These are phyloP conservation scores for Debaryomyces subglobosus DNA, from an alignment of 1,139 yeast species.

Conservation along the genomic window DNA sequence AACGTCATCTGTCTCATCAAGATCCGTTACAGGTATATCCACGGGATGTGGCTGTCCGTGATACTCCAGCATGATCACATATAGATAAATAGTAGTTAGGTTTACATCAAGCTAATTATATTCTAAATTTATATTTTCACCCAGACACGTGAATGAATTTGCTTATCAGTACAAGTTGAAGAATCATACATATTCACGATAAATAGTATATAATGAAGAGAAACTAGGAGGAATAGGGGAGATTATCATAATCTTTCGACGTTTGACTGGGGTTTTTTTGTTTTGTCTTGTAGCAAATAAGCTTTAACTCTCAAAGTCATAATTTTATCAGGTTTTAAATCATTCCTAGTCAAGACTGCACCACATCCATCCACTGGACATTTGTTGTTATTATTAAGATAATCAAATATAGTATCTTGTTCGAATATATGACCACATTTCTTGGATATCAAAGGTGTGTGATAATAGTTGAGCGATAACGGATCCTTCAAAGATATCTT, in stretches of 20 bases:
- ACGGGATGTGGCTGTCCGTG: constrained; percentile 36
- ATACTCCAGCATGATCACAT: neutral
- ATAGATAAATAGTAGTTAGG: neutral
- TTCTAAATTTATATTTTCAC: neutral
- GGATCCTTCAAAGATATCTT: constrained; percentile 67
- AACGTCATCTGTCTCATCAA: constrained; percentile 59
- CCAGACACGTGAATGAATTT: constrained; percentile 1
- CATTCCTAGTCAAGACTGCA: constrained; percentile 25
- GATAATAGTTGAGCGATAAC: constrained; percentile 53
- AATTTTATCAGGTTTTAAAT: constrained; percentile 45
- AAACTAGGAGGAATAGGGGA: too few relatives aligned
- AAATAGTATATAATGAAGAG: neutral
- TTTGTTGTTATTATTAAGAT: constrained; percentile 24
- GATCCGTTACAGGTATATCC: constrained; percentile 61
- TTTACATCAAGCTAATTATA: neutral
- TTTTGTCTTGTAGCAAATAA: constrained; percentile 21
- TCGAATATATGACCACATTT: constrained; percentile 68
- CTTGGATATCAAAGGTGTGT: constrained; percentile 54
- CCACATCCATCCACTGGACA: constrained; percentile 58
- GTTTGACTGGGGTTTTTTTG: constrained; percentile 4
- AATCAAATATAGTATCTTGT: constrained; percentile 39
- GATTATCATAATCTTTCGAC: constrained; percentile 13
- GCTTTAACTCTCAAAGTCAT: constrained; percentile 55
- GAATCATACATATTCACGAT: neutral
- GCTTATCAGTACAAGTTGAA: neutral